Percentiles rank a stretch among this genome's conserved stretches.
phyloP scores from a whole-genome alignment of 441 rosid genomes.

The Daphne laureola region DNA sequence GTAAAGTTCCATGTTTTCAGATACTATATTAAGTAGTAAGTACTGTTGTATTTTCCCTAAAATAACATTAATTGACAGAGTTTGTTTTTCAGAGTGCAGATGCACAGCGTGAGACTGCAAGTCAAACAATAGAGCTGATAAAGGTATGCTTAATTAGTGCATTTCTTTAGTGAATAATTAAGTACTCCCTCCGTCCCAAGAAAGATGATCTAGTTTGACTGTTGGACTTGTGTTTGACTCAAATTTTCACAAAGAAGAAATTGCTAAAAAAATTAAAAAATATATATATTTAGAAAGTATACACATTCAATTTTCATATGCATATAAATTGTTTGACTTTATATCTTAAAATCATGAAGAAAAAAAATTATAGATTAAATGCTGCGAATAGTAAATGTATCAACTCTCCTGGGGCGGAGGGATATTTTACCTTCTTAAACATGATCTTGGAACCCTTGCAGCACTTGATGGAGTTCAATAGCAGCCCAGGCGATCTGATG shows the following conservation, averaged over 20 bases:
- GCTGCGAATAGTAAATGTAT: too few species aligned
- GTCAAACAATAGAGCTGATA: conserved; percentile 95
- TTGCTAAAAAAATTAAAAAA: too few species aligned
- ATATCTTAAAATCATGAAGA: too few species aligned
- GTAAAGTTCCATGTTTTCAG: conserved; percentile 24
- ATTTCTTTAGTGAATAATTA: conserved; percentile 6
- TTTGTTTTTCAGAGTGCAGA: conserved; percentile 84
- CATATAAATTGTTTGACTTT: too few species aligned
- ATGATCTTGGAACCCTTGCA: conserved; percentile 31
- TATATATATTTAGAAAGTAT: too few species aligned
- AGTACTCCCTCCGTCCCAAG: too few species aligned
- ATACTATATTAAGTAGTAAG: conserved; percentile 2
- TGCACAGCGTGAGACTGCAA: conserved; percentile 98
- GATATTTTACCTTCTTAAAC: conserved; percentile 16
- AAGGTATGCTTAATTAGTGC: conserved; percentile 46
- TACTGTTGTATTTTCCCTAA: background rate
- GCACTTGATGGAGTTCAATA: conserved; percentile 98
- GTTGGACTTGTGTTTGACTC: too few species aligned
- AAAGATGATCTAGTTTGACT: too few species aligned
- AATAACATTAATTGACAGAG: conserved; percentile 10
- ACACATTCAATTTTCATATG: too few species aligned
- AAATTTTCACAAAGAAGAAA: too few species aligned
- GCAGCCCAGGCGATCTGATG: conserved; percentile 99
- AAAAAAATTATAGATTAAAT: too few species aligned
- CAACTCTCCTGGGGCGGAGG: too few species aligned